Base-by-base conservation (phyloP, 2,329 filamentous ascomycete species). In the Xylariaceae sp. region DNA sequence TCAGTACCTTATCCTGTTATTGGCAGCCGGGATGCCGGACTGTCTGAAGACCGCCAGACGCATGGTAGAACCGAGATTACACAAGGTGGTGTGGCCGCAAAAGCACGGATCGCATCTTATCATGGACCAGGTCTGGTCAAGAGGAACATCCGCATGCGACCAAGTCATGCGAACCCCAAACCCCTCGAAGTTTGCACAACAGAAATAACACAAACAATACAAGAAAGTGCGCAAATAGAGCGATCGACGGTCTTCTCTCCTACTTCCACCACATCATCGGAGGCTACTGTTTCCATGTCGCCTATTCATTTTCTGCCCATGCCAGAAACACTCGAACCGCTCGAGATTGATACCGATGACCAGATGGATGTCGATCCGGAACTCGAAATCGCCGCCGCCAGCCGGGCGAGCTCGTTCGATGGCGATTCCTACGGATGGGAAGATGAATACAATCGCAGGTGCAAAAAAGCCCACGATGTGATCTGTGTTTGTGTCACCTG, bases 381-480 rank as follows among this genome's bases (percentile, higher is more conserved):
- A 32, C 37, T 41, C 25, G 48, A 61, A 23, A 50, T 58, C 22
- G 60, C 61, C 32, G 59, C 60, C 2, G 62, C 59, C 35, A 58
- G 52, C 5, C 55, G 51, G 40, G 47, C 56, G 7, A 57, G 56
- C 12, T 60, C 62, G 4, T 60, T 61, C 5, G 59, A 65, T 2
- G 12, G 22, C 19, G 75, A 79, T 44, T 54, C 69, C 4, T 79
- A 79, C 45, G 76, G 76, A 11, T 80, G 76, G 76, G 75, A 79
- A 47, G 74, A 73, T 8, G 74, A 74, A 51, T 63, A 72, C 17
- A 64, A 69, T 17, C 58, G 57, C 45, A 60, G 61, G n/a, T n/a
- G n/a, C n/a, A n/a, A n/a, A n/a, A n/a, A n/a, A n/a, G n/a, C n/a
- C n/a, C n/a, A n/a, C n/a, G n/a, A n/a, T n/a, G n/a, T n/a, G n/a